Base-by-base conservation (phyloP, 768 basidiomycete species). In the Holtermannia corniformis region DNA sequence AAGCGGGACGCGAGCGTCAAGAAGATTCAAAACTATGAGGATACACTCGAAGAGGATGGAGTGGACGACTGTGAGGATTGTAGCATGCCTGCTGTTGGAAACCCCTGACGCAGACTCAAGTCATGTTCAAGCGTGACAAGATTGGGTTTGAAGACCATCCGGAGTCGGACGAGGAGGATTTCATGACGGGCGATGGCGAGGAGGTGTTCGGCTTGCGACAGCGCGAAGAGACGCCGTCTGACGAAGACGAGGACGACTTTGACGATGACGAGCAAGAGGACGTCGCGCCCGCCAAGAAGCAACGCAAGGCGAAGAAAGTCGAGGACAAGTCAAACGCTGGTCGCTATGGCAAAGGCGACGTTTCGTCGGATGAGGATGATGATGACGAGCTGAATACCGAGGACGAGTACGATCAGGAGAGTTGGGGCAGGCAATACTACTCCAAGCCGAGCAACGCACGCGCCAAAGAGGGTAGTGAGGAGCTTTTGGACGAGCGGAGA, bases 341-440 rank as follows among this genome's bases (percentile, higher is more conserved):
- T 5, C 56, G 73, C 46, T 74, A 66, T 49, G 72, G 67, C 14
- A 72, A 74, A 55, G 52, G 57, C 14, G 52, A 62, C 27, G 63
- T 56, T 25, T 57, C 64, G 12, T 56, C 51, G 12, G 64, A 61
- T n/a, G 59, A 55, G 40, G n/a, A n/a, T n/a, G 51, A 49, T 32
- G 61, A 50, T 42, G 48, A 44, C 44, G 60, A 51, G 14, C 49
- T 47, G 10, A 37, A 37, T 16, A 37, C 32, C 16, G 32, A 37
- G 47, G 59, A 57, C 41, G 59, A 55, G 68, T 74, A 74, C 27
- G 71, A 73, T 14, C 72, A 74, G 21, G 87, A 88, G 71, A 80
- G 79, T 0, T 96, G 91, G 91, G 91, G 91, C 10, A 77, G 75
- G 54, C 80, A 81, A 57, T 96, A 92, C 73, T 93, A 93, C 67